Base-by-base conservation (phyloP, 1,139 yeast genomes). In the Magnusiomyces sp. region DNA sequence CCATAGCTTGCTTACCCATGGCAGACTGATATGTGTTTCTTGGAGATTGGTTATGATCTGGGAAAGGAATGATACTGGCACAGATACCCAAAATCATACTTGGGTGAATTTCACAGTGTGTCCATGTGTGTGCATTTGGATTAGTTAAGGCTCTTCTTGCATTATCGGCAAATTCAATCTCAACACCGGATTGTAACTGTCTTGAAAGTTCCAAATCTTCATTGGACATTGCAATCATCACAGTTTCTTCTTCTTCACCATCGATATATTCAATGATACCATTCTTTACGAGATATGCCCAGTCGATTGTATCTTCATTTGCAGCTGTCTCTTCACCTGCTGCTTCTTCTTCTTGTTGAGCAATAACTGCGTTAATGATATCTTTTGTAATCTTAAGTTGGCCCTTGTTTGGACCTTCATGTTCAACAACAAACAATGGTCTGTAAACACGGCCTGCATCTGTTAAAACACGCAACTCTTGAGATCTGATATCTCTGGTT, bases 1-100 rank as follows among this genome's bases (percentile, higher is more conserved):
- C 99, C 98, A 92, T 92, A 53, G 99, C 99, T 73, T 92, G 99
- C 71, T 92, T 92, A 80, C 98, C 98, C 98, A 92, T 92, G 57
- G 98, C 98, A 65, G 96, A 89, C 73, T 92, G 98, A 71, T 92
- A 92, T 5, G 98, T 92, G 68, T 92, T 92, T 81, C 98, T 95
- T 53, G 98, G 98, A 53, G 97, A 90, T 75, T 92, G 99, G 69
- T 92, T 92, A 71, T 92, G 99, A 71, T 92, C 98, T 14, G 99
- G 99, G 86, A 92, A 92, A 27, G 99, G 99, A 76, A 92, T 92
- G 67, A 92, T 90, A 40, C 96, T 87, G 9, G 99, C 99, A 46
- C 97, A 95, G 59, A 92, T 96, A 68, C 99, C 99, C 57, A 92
- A 76, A 69, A 92, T 92, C 98, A 92, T 92, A 38, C 95, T 85